Conservation (phyloP, 805 yeast species). For the Sugiyamaella americana region DNA sequence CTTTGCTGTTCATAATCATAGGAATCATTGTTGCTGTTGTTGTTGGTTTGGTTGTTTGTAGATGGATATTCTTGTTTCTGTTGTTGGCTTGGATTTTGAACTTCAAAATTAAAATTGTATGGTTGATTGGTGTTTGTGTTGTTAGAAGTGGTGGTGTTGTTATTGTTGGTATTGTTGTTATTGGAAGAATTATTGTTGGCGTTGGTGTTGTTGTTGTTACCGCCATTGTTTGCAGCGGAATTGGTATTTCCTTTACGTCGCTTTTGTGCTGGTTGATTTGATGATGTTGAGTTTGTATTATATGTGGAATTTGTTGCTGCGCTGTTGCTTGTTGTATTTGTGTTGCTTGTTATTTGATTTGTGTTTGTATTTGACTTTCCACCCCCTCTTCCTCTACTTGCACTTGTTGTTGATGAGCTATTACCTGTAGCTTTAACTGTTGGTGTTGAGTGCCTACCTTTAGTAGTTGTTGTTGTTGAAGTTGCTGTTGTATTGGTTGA, state of each 20-base stretch:
- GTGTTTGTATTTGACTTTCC: too few relatives aligned
- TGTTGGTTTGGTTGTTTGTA: too few relatives aligned
- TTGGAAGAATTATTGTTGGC: constrained; percentile 20
- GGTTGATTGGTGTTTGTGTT: constrained; percentile 11
- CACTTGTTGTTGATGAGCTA: not conserved
- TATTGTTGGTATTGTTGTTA: constrained; percentile 21
- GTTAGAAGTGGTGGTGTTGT: constrained; percentile 6
- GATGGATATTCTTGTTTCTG: too few relatives aligned
- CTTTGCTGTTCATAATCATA: too few relatives aligned
- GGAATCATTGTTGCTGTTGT: too few relatives aligned
- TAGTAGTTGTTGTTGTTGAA: not conserved
- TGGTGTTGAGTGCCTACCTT: not conserved
- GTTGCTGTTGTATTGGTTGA: constrained; percentile 5
- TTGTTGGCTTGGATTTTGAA: too few relatives aligned
- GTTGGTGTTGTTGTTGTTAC: constrained; percentile 14
- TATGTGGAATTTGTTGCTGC: not conserved
- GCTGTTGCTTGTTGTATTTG: constrained; percentile 23
- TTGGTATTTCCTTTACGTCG: not conserved
- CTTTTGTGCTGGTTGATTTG: not conserved
- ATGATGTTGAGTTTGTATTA: not conserved
- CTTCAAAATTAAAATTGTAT: too few relatives aligned
- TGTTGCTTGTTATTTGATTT: constrained; percentile 12
- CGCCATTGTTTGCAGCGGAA: not conserved
- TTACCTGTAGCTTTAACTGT: not conserved
- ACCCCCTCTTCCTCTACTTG: constrained; percentile 1